Evolutionary conservation across 345 rosid genomes (phyloP).

Genomic region (Linum trigynum): DNA sequence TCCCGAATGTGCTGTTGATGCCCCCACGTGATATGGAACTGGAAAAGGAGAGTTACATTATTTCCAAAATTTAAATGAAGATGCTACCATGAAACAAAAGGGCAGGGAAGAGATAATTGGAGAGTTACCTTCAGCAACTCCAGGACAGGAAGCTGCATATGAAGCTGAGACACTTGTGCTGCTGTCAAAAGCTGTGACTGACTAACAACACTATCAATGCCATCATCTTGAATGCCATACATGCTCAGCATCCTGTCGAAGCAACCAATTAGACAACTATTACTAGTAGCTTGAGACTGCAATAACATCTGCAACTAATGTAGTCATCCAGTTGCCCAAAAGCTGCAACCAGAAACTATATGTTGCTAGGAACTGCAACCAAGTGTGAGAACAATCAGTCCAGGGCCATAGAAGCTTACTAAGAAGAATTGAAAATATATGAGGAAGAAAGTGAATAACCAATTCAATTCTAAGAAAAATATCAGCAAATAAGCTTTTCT

Average conservation of each 20-base stretch:
- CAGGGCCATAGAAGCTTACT: too few species aligned
- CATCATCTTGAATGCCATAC: slow-evolving; percentile 79
- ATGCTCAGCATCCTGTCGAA: slow-evolving; percentile 65
- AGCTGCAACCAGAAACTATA: not conserved
- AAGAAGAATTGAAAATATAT: too few species aligned
- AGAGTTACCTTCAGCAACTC: slow-evolving; percentile 73
- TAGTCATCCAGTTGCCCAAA: not conserved
- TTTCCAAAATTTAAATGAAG: too few species aligned
- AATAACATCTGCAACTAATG: too few species aligned
- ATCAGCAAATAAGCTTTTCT: not conserved
- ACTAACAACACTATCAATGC: slow-evolving; percentile 51
- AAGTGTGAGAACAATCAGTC: not conserved
- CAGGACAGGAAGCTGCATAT: slow-evolving; percentile 71
- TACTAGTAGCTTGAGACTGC: not conserved
- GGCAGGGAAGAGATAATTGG: too few species aligned
- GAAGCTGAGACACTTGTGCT: slow-evolving; percentile 46
- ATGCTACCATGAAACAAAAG: too few species aligned
- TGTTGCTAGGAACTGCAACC: not conserved
- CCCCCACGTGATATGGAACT: too few species aligned
- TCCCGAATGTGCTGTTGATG: too few species aligned
- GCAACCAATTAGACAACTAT: not conserved
- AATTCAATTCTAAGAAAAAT: too few species aligned
- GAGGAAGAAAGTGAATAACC: not conserved
- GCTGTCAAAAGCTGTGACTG: slow-evolving; percentile 36
- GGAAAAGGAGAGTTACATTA: too few species aligned